Conservation (phyloP, 148 eudicot genomes). For the Amaranthus palmeri region DNA sequence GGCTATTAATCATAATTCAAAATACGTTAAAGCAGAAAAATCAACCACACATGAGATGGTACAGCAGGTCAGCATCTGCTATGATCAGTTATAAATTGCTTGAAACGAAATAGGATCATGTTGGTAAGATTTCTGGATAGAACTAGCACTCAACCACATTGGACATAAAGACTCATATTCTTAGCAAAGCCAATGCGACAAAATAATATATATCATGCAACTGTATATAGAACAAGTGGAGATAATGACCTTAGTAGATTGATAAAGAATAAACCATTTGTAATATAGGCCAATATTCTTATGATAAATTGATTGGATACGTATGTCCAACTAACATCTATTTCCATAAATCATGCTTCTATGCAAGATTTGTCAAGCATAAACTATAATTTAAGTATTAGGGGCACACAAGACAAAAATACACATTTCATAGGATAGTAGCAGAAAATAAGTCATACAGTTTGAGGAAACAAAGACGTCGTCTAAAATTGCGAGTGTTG, state of each 20-base stretch:
- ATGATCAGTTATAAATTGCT: too few species aligned
- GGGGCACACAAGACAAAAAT: background rate
- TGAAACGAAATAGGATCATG: too few species aligned
- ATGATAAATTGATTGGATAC: background rate
- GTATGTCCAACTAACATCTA: background rate
- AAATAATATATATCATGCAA: background rate
- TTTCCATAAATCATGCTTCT: background rate
- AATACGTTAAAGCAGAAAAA: slow-evolving; percentile 5
- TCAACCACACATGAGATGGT: background rate
- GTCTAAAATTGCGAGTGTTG: background rate
- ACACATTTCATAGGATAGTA: background rate
- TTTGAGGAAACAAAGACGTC: background rate
- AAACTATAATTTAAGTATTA: background rate
- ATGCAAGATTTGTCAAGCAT: background rate
- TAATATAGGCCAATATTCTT: background rate
- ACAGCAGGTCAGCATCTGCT: background rate
- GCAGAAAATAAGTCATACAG: background rate
- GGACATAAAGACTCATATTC: background rate
- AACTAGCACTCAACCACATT: background rate
- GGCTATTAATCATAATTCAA: slow-evolving; percentile 17
- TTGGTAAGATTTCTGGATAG: too few species aligned
- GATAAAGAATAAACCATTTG: background rate
- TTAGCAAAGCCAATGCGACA: background rate
- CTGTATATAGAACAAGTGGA: too few species aligned
- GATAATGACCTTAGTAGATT: background rate